phyloP scores from a whole-genome alignment of 805 yeast genomes.

The Saturnispora silvae region DNA sequence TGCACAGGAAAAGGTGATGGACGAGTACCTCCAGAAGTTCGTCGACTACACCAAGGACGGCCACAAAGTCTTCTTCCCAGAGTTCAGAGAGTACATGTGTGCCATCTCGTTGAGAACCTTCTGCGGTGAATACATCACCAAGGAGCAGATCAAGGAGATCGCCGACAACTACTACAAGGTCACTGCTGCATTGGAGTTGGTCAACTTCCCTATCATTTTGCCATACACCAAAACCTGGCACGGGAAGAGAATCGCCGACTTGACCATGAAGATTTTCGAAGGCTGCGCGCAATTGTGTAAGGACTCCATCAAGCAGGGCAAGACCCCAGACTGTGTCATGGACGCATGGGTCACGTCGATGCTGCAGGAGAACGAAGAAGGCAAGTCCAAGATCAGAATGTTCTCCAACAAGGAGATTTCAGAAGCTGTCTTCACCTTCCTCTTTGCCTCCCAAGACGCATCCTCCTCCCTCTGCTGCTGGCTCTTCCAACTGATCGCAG shows the following conservation, averaged over 20 bases:
- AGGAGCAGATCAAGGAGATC: constrained; percentile 75
- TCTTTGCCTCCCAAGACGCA: constrained; percentile 97
- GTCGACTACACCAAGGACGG: constrained; percentile 44
- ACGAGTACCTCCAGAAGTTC: constrained; percentile 63
- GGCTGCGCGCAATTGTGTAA: constrained; percentile 83
- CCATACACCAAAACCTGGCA: constrained; percentile 98
- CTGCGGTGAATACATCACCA: constrained; percentile 92
- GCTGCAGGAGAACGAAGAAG: constrained; percentile 34
- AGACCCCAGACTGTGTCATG: constrained; percentile 78
- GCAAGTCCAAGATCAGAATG: constrained; percentile 56
- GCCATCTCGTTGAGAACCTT: constrained; percentile 88
- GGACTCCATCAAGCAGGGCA: constrained; percentile 65
- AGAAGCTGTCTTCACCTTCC: constrained; percentile 91
- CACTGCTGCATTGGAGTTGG: constrained; percentile 94
- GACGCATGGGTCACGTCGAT: constrained; percentile 89
- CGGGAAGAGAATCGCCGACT: constrained; percentile 87
- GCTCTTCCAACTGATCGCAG: constrained; percentile 94
- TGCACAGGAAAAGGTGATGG: constrained; percentile 74
- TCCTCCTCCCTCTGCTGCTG: constrained; percentile 95
- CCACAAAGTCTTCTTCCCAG: constrained; percentile 75
- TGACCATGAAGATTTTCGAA: constrained; percentile 87
- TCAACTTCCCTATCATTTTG: constrained; percentile 91
- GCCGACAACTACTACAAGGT: constrained; percentile 89
- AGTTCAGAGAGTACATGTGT: constrained; percentile 92
- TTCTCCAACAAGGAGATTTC: constrained; percentile 87